Evolutionary conservation across 192 early-diverging fungal genomes (phyloP).

Genomic region (Backusella mclennaniae): DNA sequence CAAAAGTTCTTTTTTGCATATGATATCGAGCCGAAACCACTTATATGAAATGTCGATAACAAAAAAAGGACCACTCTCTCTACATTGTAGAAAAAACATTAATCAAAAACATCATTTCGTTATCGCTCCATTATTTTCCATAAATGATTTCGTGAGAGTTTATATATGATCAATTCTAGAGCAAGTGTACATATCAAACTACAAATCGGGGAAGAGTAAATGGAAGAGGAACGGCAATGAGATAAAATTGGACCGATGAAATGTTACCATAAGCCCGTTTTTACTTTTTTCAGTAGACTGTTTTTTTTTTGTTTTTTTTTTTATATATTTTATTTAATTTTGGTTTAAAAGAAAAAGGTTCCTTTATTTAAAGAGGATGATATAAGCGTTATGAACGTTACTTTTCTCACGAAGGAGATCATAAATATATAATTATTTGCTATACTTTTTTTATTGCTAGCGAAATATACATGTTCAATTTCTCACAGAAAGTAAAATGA

Average conservation of each 20-base stretch:
- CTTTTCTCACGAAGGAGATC: background rate
- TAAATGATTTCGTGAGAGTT: background rate
- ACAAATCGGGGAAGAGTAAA: background rate
- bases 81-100: too few relatives aligned
- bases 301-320: background rate
- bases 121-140: background rate
- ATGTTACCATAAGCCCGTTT: background rate
- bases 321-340: background rate
- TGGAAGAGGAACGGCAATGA: background rate
- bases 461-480: background rate
- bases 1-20: too few relatives aligned
- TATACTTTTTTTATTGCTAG: background rate
- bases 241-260: background rate
- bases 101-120: background rate
- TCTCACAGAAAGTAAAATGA: constrained; percentile 4
- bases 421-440: background rate
- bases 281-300: background rate
- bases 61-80: too few relatives aligned
- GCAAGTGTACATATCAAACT: background rate
- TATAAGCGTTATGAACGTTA: background rate
- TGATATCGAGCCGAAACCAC: background rate
- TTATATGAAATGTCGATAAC: background rate
- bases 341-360: background rate
- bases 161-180: background rate
- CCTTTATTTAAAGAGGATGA: too few relatives aligned